Conservation (phyloP, 2,329 filamentous ascomycete species). For the Verticillium alfalfae region DNA sequence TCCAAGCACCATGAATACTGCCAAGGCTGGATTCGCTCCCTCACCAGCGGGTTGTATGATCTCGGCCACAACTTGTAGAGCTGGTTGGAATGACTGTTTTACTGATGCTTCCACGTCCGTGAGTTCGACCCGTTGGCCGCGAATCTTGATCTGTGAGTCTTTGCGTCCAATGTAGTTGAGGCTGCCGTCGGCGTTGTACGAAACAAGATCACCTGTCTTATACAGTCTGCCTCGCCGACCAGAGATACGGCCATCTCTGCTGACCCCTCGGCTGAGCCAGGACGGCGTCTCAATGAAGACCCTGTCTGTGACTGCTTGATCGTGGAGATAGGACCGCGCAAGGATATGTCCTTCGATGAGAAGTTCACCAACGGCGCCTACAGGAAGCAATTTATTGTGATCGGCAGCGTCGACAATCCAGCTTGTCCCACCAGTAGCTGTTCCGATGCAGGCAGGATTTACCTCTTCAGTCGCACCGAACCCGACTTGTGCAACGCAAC, state of each 20-base stretch:
- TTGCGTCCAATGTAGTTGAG: conserved; percentile 40
- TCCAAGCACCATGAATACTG: not conserved
- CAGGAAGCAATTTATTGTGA: conserved; percentile 16
- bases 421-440: conserved; percentile 10
- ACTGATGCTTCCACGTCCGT: conserved; percentile 9
- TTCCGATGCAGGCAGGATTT: not conserved
- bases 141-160: conserved; percentile 49
- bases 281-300: conserved; percentile 7
- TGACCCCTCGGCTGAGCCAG: conserved; percentile 14
- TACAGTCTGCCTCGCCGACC: conserved; percentile 17
- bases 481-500: no score
- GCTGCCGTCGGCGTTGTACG: conserved; percentile 23
- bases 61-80: conserved; percentile 37
- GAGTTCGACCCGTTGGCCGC: conserved; percentile 49
- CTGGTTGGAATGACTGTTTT: not conserved
- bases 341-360: conserved; percentile 2
- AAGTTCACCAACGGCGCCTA: conserved; percentile 12
- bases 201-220: conserved; percentile 27
- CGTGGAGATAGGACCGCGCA: conserved; percentile 5
- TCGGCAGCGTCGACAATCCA: conserved; percentile 22
- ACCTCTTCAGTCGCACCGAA: not conserved
- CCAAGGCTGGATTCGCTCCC: not conserved
- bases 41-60: not conserved
- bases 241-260: not conserved
- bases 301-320: conserved; percentile 15